phyloP scores from a whole-genome alignment of 1,284 basidiomycete species.

The Leucoagaricus sp. region DNA sequence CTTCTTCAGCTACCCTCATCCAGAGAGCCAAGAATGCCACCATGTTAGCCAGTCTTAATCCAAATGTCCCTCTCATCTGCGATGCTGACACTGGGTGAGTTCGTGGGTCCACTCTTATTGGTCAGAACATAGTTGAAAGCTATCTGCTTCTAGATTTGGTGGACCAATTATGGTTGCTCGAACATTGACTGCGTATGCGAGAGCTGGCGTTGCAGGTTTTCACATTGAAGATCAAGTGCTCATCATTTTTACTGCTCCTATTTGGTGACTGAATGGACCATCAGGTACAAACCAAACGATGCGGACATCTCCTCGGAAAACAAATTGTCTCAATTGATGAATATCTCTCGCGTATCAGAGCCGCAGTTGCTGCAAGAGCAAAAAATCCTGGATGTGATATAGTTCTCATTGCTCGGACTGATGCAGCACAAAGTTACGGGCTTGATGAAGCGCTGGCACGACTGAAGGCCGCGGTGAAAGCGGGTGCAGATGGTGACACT shows the following conservation, averaged over 20 bases:
- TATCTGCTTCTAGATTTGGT: slow-evolving; percentile 40
- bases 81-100: slow-evolving; percentile 49
- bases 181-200: slow-evolving; percentile 45
- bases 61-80: slow-evolving; percentile 41
- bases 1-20: not conserved
- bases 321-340: slow-evolving; percentile 42
- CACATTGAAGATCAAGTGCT: slow-evolving; percentile 55
- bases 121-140: not conserved
- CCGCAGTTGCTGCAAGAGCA: slow-evolving; percentile 42
- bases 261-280: not conserved
- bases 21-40: slow-evolving; percentile 30
- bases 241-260: too few species aligned
- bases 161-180: slow-evolving; percentile 49
- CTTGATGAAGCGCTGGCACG: slow-evolving; percentile 43
- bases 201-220: slow-evolving; percentile 48
- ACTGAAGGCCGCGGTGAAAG: slow-evolving; percentile 38
- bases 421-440: slow-evolving; percentile 40
- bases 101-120: not conserved
- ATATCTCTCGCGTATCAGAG: slow-evolving; percentile 47
- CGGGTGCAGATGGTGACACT: slow-evolving; percentile 30
- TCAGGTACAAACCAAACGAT: slow-evolving; percentile 32
- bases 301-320: slow-evolving; percentile 52
- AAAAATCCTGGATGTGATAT: slow-evolving; percentile 41
- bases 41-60: slow-evolving; percentile 40
- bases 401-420: slow-evolving; percentile 49